Base-by-base conservation (phyloP, 2,329 filamentous ascomycete genomes). In the Curvularia spicifera region DNA sequence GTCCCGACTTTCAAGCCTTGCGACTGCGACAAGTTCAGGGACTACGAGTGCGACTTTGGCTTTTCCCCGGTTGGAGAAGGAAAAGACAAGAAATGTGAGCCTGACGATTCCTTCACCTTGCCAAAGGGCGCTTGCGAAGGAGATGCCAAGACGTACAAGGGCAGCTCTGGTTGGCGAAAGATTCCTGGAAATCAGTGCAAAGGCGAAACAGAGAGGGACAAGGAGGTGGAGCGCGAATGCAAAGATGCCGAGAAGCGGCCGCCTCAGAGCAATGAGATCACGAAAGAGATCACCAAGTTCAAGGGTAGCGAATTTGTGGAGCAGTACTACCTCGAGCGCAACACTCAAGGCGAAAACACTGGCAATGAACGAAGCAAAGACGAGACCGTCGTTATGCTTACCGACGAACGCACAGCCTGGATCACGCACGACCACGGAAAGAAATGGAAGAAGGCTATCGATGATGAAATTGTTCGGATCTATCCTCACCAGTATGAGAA, bases 31-130 rank as follows among this genome's bases (percentile, higher is more conserved):
- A 86, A 90, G 56, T 81, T 83, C 33, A 61, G 68, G 20, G 96
- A 99, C 76, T 99, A 96, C 74, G 95, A 99, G 78, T 99, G 95
- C 75, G 94, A 98, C 73, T 97, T 91, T 82, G 96, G 96, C 76
- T 98, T 97, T 74, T 81, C 87, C 58, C 85, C 73, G 8, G 60
- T 63, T 20, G 71, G 73, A 22, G 57, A 68, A 35, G 75, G 71
- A 44, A 72, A 72, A 40, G 87, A 94, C 61, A 83, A 85, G 51
- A 83, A 89, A 61, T 98, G 95, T 73, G 82, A 87, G 24, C 83
- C 85, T 7, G 85, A 83, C 26, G 87, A 86, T 0, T 80, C 85
- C 3, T 76, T 96, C 43, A 75, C 82, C 2, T 80, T 87, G 1
- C 93, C 93, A 0, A 84, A 90, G 46, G 91, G 87, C 7, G 84